Evolutionary conservation across 257 asterid genomes (phyloP), one percentile per base, ranked within the genome.

Genomic region (Hygrophila difformis): DNA sequence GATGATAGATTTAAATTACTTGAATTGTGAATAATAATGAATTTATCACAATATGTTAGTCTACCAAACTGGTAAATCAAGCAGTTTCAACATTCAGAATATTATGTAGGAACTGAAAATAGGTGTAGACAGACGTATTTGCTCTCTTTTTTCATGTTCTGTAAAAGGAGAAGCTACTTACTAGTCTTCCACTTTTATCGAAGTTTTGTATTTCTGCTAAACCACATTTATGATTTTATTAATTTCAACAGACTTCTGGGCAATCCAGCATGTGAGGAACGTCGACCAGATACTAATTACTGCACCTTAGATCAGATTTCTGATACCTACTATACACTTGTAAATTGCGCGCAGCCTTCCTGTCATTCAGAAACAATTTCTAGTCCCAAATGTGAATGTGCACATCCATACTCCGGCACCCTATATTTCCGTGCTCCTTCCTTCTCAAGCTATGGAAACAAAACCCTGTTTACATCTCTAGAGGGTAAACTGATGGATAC

Each of bases 321-420:
- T 33, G 56, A 51, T 39, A 1, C 61, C 19, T 38, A 61, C 4
- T 79, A 82, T 65, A 46, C 79, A 18, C 38, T 44, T 20, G 49
- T 67, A 37, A 77, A 78, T 47, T 85, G 98, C 74, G 34, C 20
- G 23, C 61, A 64, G 3, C 3, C 33, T 35, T 41, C 49, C 16
- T 91, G 98, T 61, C 47, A 24, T 12, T 57, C 70, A 3, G 64
- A 55, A 20, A 70, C 58, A 64, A 19, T 67, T 39, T 48, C 73
- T 0, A 91, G 94, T 54, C 94, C 96, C 35, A 70, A 67, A 9
- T 86, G 98, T 73, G 42, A 60, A 39, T 91, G 98, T 60, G 70
- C 77, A 41, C 65, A 67, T 65, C 94, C 98, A 29, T 91, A 82
- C 53, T 45, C 76, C 2, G 98, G 98, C 28, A 66, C 13, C 50